A percentile compares a stretch with the other conserved stretches of the same genome.
phyloP scores from a whole-genome alignment of 768 basidiomycete genomes.

The Dacryopinax spathularia region DNA sequence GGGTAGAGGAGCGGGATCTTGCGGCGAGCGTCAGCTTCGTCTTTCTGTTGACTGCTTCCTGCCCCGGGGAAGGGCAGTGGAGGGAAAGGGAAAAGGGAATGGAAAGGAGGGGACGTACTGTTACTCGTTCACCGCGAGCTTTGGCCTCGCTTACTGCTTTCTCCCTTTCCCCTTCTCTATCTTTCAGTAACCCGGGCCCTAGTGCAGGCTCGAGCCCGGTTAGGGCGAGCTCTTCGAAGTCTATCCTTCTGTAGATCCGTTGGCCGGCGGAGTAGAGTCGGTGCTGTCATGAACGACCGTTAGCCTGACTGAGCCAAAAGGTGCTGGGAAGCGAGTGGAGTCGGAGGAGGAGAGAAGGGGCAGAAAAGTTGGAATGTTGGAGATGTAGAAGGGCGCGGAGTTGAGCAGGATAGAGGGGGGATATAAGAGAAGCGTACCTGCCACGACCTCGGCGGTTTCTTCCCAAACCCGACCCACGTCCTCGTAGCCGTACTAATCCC shows the following conservation, averaged over 20 bases:
- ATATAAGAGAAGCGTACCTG: constrained; percentile 36
- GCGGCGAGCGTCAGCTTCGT: background rate
- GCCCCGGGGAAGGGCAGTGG: background rate
- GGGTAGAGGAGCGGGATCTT: constrained; percentile 54
- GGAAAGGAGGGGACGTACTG: background rate
- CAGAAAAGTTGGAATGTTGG: background rate
- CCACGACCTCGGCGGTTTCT: constrained; percentile 52
- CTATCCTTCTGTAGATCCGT: constrained; percentile 52
- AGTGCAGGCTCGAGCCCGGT: constrained; percentile 57
- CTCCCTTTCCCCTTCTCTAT: background rate
- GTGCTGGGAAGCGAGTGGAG: background rate
- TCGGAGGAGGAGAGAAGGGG: background rate
- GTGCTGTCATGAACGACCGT: constrained; percentile 32
- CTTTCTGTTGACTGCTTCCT: background rate
- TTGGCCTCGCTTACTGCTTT: background rate
- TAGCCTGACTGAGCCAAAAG: background rate
- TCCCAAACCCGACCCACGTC: constrained; percentile 55
- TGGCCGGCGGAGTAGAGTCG: constrained; percentile 51
- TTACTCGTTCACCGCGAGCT: background rate
- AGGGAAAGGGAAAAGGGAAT: background rate
- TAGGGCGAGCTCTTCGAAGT: constrained; percentile 67
- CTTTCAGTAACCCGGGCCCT: constrained; percentile 34
- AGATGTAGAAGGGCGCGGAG: constrained; percentile 9
- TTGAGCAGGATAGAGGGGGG: background rate
- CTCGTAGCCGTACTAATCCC: constrained; percentile 32